Percentiles rank a stretch among this genome's conserved stretches.
These are phyloP conservation scores for Dactylellina leptospora DNA, from an alignment of 2,329 filamentous ascomycete species.

Conservation along the genomic window DNA sequence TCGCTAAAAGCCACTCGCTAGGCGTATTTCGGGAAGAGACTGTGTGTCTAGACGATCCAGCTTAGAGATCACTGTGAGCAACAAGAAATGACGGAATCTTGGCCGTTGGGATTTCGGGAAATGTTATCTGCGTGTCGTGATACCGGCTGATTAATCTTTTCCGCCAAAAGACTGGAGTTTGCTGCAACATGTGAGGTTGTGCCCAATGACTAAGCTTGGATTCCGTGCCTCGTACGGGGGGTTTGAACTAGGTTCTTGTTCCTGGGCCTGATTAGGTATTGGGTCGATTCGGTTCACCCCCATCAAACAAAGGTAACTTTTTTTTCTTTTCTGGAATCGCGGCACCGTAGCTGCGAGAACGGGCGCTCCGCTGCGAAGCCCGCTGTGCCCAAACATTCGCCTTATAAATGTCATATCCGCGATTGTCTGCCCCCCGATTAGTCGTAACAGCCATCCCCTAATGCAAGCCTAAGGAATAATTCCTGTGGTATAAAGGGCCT, in stretches of 20 bases:
- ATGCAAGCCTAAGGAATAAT: background rate
- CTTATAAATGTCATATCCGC: background rate
- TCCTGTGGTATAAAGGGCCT: background rate
- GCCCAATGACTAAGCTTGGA: conserved; percentile 50
- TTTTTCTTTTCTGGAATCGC: background rate
- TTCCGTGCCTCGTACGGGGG: conserved; percentile 12
- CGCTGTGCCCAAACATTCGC: background rate
- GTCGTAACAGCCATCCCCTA: background rate
- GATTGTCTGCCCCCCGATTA: background rate
- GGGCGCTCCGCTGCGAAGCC: background rate
- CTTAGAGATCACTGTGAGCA: background rate
- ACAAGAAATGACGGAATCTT: conserved; percentile 34
- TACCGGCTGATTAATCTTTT: conserved; percentile 20
- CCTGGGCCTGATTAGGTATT: conserved; percentile 50
- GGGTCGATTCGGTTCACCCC: conserved; percentile 17
- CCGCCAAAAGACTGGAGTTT: conserved; percentile 2
- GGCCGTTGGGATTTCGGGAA: background rate
- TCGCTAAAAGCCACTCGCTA: background rate
- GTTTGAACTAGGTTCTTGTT: background rate
- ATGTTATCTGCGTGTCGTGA: conserved; percentile 30
- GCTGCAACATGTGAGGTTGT: conserved; percentile 40
- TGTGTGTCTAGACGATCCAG: background rate
- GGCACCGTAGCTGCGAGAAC: background rate
- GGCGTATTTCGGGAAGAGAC: background rate
- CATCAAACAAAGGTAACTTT: background rate